These are phyloP conservation scores for Yamagishiella unicocca DNA, from an alignment of 139 green algal species.

Conservation along the genomic window DNA sequence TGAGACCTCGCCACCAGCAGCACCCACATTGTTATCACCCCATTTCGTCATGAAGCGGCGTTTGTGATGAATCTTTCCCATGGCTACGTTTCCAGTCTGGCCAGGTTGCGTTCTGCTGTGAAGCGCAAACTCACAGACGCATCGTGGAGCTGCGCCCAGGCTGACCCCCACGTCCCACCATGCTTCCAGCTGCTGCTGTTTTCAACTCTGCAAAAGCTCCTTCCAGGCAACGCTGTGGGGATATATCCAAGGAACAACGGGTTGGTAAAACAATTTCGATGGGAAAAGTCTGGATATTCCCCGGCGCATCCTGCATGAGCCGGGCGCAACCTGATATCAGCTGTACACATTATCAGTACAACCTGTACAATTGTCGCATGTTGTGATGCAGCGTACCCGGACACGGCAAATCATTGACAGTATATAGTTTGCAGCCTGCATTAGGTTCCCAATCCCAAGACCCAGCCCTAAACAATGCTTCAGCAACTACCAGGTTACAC, in stretches of 20 bases:
- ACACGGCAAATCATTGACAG: too few relatives aligned
- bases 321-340: too few relatives aligned
- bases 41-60: too few relatives aligned
- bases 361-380: too few relatives aligned
- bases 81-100: too few relatives aligned
- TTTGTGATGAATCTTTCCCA: too few relatives aligned
- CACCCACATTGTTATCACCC: too few relatives aligned
- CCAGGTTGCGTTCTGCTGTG: too few relatives aligned
- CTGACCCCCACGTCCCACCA: neutral
- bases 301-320: too few relatives aligned
- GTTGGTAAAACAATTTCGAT: neutral
- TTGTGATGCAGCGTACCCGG: neutral
- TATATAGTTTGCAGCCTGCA: neutral
- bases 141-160: neutral
- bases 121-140: constrained; percentile 15
- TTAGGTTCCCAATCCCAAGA: neutral
- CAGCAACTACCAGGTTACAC: neutral
- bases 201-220: constrained; percentile 71
- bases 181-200: neutral
- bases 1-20: too few relatives aligned
- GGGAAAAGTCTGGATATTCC: neutral
- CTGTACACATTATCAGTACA: too few relatives aligned
- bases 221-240: constrained; percentile 69
- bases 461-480: neutral
- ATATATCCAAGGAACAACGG: neutral